Percentiles rank a stretch among this genome's conserved stretches.
Conservation (phyloP, 202 grass and related monocot species). For the Zizania palustris region DNA sequence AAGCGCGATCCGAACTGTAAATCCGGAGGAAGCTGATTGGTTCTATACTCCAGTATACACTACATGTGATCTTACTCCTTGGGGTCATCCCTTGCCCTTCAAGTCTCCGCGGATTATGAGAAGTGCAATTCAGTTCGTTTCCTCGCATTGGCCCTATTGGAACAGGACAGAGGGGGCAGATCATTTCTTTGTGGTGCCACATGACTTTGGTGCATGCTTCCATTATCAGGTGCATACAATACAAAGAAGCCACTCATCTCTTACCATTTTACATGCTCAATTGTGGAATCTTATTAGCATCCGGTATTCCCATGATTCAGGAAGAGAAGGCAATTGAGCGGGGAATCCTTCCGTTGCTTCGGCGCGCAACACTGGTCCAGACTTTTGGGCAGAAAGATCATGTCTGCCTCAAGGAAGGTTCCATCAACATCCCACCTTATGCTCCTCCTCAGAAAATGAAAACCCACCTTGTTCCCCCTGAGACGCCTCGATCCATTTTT, state of each 20-base stretch:
- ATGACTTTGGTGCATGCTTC: conserved; percentile 96
- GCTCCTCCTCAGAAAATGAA: conserved; percentile 94
- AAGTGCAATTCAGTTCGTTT: conserved; percentile 80
- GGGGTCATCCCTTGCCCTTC: conserved; percentile 77
- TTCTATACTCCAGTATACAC: conserved; percentile 93
- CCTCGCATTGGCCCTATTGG: conserved; percentile 87
- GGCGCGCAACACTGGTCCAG: conserved; percentile 79
- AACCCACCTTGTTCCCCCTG: conserved; percentile 72
- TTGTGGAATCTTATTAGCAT: conserved; percentile 4
- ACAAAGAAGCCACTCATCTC: background rate
- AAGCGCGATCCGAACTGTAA: conserved; percentile 67
- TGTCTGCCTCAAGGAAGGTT: conserved; percentile 91
- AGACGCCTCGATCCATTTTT: conserved; percentile 84
- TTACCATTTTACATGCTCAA: background rate
- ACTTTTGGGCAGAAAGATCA: conserved; percentile 92
- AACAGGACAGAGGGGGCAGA: conserved; percentile 82
- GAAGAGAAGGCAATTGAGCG: conserved; percentile 84
- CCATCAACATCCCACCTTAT: conserved; percentile 87
- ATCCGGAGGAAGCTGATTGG: conserved; percentile 92
- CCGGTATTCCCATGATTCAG: conserved; percentile 42
- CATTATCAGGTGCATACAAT: conserved; percentile 67
- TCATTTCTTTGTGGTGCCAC: conserved; percentile 87
- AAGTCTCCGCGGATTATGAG: conserved; percentile 91
- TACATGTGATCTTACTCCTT: conserved; percentile 78
- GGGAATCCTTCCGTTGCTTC: conserved; percentile 82